A percentile compares a stretch with the other conserved stretches of the same genome.
phyloP scores from a whole-genome alignment of 305 asterid species.

The Solanum aculeatissimum region DNA sequence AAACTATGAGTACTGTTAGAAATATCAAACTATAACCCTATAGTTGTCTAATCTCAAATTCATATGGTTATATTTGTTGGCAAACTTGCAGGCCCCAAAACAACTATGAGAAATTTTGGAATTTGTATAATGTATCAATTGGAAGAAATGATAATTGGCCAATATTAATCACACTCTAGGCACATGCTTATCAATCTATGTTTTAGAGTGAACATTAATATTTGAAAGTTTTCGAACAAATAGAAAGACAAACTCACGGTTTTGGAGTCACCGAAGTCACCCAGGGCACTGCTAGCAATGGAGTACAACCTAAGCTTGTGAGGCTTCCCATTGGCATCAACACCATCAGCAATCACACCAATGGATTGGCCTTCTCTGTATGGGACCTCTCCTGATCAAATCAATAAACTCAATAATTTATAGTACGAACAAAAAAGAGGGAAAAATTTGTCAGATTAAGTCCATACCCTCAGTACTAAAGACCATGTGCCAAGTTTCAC shows the following conservation, averaged over 20 bases:
- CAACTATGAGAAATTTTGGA: not conserved
- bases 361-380: constrained; percentile 93
- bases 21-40: not conserved
- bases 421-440: no score
- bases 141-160: not conserved
- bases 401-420: no score
- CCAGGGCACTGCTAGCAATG: constrained; percentile 95
- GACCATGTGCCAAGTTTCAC: constrained; percentile 99
- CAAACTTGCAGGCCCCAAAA: not conserved
- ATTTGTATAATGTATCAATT: not conserved
- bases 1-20: not conserved
- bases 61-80: not conserved
- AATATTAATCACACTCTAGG: not conserved
- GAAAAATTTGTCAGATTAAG: not conserved
- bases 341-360: constrained; percentile 80
- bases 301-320: constrained; percentile 89
- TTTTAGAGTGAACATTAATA: not conserved
- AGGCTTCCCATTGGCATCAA: constrained; percentile 91
- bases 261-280: constrained; percentile 93
- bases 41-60: not conserved
- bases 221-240: not conserved
- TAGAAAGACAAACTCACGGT: constrained; percentile 36
- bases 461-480: constrained; percentile 80
- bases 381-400: constrained; percentile 60
- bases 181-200: not conserved